Evolutionary conservation across 345 rosid species (phyloP), one percentile per base, ranked within the genome.

Genomic region (Hevea brasiliensis): DNA sequence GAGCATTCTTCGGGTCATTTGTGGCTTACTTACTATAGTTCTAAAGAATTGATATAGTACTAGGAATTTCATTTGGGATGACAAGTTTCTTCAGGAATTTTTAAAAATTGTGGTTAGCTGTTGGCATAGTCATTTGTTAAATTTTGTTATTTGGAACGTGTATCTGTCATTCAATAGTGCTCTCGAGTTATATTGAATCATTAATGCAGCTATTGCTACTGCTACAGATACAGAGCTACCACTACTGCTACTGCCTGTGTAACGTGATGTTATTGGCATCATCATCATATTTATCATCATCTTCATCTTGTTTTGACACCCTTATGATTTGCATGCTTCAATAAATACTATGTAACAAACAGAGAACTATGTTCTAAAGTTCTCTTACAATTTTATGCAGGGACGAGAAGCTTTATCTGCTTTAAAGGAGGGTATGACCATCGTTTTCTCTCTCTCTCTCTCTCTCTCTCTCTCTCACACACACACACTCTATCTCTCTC

Each of bases 391-490:
- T 78, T 68, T 72, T 72, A 13, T 80, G 84, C 88, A 93, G 98
- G 92, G 78, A 27, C 87, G 47, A 45, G 95, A 89, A 58, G 89
- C 84, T 37, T 71, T 77, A 71, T 75, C 91, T 72, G 88, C 89
- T 68, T 84, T 93, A 23, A 88, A 82, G 73, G 98, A 89, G 15
- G 97, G 98, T 93, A 88, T 23, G 75, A 32, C 44, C 65, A 50
- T 53, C 69, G 53, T 27, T n/a, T 63, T 80, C 56, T 11, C 48
- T 73, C 37, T 32, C 4, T 32, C 3, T 1, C 37, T 32, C 37
- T 32, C 37, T 32, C 3, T 32, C 37, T 32, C 2, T 32, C 37
- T 32, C 37, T n/a, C n/a, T n/a, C n/a, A n/a, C n/a, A n/a, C n/a
- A n/a, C n/a, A n/a, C n/a, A n/a, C n/a, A n/a, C n/a, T n/a, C n/a